A percentile compares a stretch with the other conserved stretches of the same genome.
These are phyloP conservation scores for Solanum chacoense DNA, from an alignment of 305 asterid genomes.

Conservation along the genomic window DNA sequence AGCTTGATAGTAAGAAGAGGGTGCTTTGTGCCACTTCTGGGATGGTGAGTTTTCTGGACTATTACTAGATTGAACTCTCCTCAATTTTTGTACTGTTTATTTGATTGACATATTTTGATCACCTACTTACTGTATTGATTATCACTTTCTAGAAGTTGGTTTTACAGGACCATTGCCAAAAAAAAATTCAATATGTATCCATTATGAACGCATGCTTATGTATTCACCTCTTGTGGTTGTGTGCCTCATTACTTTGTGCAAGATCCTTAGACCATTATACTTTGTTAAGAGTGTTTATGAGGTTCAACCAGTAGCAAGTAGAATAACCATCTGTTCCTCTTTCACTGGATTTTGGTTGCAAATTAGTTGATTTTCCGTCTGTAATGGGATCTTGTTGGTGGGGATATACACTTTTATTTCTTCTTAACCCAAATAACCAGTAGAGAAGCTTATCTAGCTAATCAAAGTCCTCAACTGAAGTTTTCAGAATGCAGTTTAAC, in stretches of 20 bases:
- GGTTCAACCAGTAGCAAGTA: background rate
- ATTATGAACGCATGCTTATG: background rate
- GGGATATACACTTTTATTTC: background rate
- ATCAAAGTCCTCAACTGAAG: background rate
- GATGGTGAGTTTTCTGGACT: slow-evolving; percentile 18
- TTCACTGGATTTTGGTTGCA: background rate
- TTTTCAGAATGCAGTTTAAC: background rate
- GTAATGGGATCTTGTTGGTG: background rate
- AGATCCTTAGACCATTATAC: background rate
- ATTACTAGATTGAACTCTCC: background rate
- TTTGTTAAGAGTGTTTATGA: background rate
- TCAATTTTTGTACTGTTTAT: background rate
- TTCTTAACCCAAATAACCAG: background rate
- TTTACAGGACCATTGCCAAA: background rate
- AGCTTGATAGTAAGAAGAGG: slow-evolving; percentile 46
- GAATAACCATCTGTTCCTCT: background rate
- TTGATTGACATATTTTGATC: background rate
- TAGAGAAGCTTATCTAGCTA: background rate
- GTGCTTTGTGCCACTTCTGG: slow-evolving; percentile 74
- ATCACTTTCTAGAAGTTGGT: background rate
- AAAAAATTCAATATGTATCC: background rate
- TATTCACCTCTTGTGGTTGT: background rate
- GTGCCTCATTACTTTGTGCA: background rate
- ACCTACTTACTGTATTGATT: background rate
- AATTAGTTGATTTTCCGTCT: background rate